phyloP scores from a whole-genome alignment of 805 yeast species.

The Wickerhamiella shivajii region DNA sequence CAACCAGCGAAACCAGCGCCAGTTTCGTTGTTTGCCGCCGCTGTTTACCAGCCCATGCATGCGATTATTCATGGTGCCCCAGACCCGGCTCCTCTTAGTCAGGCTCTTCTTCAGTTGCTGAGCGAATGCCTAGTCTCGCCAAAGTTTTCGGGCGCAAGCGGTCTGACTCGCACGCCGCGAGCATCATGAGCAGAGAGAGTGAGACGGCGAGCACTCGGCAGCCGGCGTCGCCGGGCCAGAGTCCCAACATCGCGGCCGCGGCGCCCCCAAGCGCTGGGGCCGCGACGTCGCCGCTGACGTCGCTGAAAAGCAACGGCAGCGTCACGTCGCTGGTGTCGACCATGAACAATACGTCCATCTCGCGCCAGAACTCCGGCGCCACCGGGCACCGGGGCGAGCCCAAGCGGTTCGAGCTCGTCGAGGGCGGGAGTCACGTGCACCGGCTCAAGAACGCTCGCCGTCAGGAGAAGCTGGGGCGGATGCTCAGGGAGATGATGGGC shows the following conservation, averaged over 20 bases:
- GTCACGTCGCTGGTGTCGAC: slow-evolving; percentile 5
- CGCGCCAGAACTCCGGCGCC: slow-evolving; percentile 2
- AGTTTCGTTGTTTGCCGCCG: too few relatives aligned
- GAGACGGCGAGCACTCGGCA: slow-evolving; percentile 1
- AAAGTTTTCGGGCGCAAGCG: slow-evolving; percentile 9
- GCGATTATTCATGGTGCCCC: too few relatives aligned
- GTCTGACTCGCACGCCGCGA: not conserved
- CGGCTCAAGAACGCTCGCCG: slow-evolving; percentile 48
- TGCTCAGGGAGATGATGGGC: slow-evolving; percentile 33
- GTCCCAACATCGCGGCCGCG: not conserved
- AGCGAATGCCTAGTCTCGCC: not conserved
- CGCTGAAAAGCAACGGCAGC: slow-evolving; percentile 6
- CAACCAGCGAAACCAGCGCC: too few relatives aligned
- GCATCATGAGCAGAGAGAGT: not conserved
- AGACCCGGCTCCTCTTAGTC: too few relatives aligned
- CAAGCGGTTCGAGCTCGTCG: slow-evolving; percentile 16
- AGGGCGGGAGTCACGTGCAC: slow-evolving; percentile 68
- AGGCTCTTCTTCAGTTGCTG: too few relatives aligned
- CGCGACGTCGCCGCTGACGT: slow-evolving; percentile 2
- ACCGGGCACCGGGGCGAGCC: not conserved
- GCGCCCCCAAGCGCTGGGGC: slow-evolving; percentile 6
- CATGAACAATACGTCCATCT: not conserved
- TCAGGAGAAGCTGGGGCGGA: slow-evolving; percentile 43
- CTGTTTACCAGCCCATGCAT: too few relatives aligned
- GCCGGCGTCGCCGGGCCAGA: not conserved